phyloP scores from a whole-genome alignment of 2,329 filamentous ascomycete genomes.

The Didymella keratinophila region DNA sequence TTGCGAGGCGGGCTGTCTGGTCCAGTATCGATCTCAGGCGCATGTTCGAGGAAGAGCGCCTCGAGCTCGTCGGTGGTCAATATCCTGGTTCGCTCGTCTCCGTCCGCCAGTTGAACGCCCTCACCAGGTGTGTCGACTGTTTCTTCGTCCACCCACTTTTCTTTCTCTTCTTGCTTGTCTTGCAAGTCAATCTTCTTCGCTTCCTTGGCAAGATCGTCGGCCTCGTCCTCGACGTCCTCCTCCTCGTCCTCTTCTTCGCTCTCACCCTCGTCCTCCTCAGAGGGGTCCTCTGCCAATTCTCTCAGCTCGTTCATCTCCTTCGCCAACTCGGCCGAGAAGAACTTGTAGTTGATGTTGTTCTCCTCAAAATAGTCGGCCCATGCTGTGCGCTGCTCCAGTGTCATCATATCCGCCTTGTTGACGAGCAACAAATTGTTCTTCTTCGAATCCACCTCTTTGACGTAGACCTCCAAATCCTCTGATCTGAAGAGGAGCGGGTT shows the following conservation, averaged over 20 bases:
- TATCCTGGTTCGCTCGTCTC: slow-evolving; percentile 69
- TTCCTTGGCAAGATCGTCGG: slow-evolving; percentile 53
- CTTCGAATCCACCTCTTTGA: slow-evolving; percentile 86
- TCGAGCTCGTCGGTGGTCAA: slow-evolving; percentile 93
- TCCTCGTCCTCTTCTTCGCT: slow-evolving; percentile 48
- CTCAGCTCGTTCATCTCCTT: slow-evolving; percentile 85
- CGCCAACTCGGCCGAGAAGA: slow-evolving; percentile 93
- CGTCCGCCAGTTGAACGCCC: slow-evolving; percentile 45
- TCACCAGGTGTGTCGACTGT: slow-evolving; percentile 47
- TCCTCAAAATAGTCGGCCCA: slow-evolving; percentile 90
- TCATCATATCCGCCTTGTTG: slow-evolving; percentile 99
- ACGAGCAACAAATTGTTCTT: slow-evolving; percentile 93
- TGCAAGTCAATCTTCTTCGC: slow-evolving; percentile 57
- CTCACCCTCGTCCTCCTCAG: slow-evolving; percentile 57
- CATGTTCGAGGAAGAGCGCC: slow-evolving; percentile 81
- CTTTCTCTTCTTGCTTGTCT: slow-evolving; percentile 53
- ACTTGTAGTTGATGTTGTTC: slow-evolving; percentile 86
- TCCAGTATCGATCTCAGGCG: slow-evolving; percentile 64
- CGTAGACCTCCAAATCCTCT: slow-evolving; percentile 91
- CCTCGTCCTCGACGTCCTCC: slow-evolving; percentile 56
- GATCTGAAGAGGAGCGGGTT: slow-evolving; percentile 94
- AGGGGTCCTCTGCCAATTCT: slow-evolving; percentile 61
- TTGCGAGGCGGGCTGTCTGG: slow-evolving; percentile 65
- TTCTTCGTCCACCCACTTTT: slow-evolving; percentile 54
- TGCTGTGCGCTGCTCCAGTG: slow-evolving; percentile 75